Conservation (phyloP, 75 land plant species). For the Pinus albicaulis region DNA sequence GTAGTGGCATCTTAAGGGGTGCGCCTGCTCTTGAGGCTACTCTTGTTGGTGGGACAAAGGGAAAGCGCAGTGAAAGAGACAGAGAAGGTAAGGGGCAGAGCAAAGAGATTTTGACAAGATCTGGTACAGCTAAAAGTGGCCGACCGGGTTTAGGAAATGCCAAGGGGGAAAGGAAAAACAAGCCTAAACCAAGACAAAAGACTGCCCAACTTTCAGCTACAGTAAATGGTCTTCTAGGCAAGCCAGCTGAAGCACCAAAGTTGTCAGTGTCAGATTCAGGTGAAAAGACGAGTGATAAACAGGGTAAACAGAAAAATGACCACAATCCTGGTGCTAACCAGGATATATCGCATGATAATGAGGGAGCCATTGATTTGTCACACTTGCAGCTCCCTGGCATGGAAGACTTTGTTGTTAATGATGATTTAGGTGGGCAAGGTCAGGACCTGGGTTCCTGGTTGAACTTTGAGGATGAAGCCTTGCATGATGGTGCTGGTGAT, state of each 20-base stretch:
- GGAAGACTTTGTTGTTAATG: constrained; percentile 56
- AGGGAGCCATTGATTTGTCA: constrained; percentile 46
- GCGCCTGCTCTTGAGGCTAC: constrained; percentile 43
- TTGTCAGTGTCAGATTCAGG: constrained; percentile 16
- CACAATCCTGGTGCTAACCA: constrained; percentile 8
- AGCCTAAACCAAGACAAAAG: constrained; percentile 80
- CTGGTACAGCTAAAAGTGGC: constrained; percentile 45
- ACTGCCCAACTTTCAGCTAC: constrained; percentile 71
- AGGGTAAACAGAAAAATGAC: constrained; percentile 17
- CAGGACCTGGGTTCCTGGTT: constrained; percentile 73
- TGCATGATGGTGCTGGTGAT: constrained; percentile 52
- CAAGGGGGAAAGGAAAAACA: constrained; percentile 82
- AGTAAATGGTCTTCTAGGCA: constrained; percentile 59
- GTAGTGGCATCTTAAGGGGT: constrained; percentile 34
- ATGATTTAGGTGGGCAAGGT: constrained; percentile 45
- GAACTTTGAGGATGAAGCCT: constrained; percentile 62
- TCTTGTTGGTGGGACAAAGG: constrained; percentile 63
- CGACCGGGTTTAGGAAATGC: constrained; percentile 39
- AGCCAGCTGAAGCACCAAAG: constrained; percentile 40
- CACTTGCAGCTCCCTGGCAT: constrained; percentile 50
- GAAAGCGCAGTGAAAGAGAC: constrained; percentile 90
- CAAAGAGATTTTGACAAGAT: constrained; percentile 39
- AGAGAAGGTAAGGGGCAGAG: constrained; percentile 64
- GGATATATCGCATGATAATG: constrained; percentile 17
- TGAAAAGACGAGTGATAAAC: constrained; percentile 16